Conservation (phyloP, 2,329 filamentous ascomycete genomes). For the Paracorniculantispora psalliotae region DNA sequence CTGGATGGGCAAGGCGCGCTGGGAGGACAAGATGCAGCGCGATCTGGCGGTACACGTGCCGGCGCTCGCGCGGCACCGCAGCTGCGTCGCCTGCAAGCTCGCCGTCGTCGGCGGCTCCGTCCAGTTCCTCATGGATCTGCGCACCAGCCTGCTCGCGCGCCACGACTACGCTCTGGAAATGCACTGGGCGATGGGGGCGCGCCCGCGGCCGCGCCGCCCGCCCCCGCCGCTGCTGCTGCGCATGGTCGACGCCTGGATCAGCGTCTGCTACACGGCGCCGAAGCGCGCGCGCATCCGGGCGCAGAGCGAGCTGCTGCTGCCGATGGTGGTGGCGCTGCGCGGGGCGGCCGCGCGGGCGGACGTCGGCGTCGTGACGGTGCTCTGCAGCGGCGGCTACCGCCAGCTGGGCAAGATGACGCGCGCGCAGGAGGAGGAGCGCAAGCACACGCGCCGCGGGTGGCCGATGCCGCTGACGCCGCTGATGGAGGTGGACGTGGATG, state of each 20-base stretch:
- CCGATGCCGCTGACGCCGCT: background rate
- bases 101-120: constrained; percentile 41
- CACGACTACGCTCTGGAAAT: background rate
- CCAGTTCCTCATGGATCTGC: constrained; percentile 39
- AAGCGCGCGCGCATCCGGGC: background rate
- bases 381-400: too few relatives aligned
- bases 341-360: background rate
- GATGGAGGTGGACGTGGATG: background rate
- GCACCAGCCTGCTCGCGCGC: constrained; percentile 39
- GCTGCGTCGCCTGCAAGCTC: constrained; percentile 51
- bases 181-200: too few relatives aligned
- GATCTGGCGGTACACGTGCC: constrained; percentile 19
- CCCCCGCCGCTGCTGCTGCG: constrained; percentile 31
- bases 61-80: constrained; percentile 27
- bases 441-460: background rate
- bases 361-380: background rate
- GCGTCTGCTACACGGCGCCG: background rate
- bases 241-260: constrained; percentile 35
- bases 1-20: constrained; percentile 35
- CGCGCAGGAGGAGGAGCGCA: background rate
- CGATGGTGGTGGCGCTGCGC: background rate
- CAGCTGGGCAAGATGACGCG: background rate
- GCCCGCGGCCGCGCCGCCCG: background rate
- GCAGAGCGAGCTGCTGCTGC: constrained; percentile 6
- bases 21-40: constrained; percentile 21